A percentile compares a stretch with the other conserved stretches of the same genome.
These are phyloP conservation scores for Paspalum notatum DNA, from an alignment of 176 grass and related monocot species.

Conservation along the genomic window DNA sequence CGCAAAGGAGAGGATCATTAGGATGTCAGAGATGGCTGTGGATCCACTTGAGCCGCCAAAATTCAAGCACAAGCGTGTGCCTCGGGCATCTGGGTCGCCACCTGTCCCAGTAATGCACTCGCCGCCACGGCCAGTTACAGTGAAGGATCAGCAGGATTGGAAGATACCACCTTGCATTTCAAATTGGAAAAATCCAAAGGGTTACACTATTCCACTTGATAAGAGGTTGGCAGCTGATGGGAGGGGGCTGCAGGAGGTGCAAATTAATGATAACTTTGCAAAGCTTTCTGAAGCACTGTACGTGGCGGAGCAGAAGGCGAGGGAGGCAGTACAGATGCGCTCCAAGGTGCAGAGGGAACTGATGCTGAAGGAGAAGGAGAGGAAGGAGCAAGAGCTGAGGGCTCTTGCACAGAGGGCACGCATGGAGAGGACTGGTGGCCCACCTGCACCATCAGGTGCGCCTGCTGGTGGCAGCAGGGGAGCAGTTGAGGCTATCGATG, in stretches of 20 bases:
- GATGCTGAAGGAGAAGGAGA: slow-evolving; percentile 89
- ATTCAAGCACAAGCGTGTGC: slow-evolving; percentile 98
- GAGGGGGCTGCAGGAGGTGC: slow-evolving; percentile 90
- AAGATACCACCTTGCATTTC: slow-evolving; percentile 99
- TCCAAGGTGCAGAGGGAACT: slow-evolving; percentile 96
- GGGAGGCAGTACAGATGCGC: slow-evolving; percentile 91
- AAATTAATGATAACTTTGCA: slow-evolving; percentile 98
- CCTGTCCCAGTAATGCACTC: slow-evolving; percentile 96
- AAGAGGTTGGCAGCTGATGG: slow-evolving; percentile 94
- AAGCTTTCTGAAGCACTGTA: slow-evolving; percentile 91
- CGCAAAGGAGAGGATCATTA: slow-evolving; percentile 92
- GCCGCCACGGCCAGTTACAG: slow-evolving; percentile 87
- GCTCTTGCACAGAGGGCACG: slow-evolving; percentile 91
- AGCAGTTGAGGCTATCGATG: slow-evolving; percentile 52
- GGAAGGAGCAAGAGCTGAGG: slow-evolving; percentile 94
- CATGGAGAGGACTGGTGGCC: slow-evolving; percentile 83
- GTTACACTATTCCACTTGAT: slow-evolving; percentile 95
- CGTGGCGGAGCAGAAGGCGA: slow-evolving; percentile 97
- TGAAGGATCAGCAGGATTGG: slow-evolving; percentile 99
- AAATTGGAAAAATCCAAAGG: slow-evolving; percentile 99
- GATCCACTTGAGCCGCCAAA: slow-evolving; percentile 96
- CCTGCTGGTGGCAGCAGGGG: slow-evolving; percentile 42
- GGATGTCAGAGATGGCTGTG: slow-evolving; percentile 75
- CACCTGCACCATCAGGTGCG: slow-evolving; percentile 52
- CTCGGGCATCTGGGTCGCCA: slow-evolving; percentile 73